Evolutionary conservation across 805 yeast genomes (phyloP).

Genomic region (Yamadazyma kitorensis): DNA sequence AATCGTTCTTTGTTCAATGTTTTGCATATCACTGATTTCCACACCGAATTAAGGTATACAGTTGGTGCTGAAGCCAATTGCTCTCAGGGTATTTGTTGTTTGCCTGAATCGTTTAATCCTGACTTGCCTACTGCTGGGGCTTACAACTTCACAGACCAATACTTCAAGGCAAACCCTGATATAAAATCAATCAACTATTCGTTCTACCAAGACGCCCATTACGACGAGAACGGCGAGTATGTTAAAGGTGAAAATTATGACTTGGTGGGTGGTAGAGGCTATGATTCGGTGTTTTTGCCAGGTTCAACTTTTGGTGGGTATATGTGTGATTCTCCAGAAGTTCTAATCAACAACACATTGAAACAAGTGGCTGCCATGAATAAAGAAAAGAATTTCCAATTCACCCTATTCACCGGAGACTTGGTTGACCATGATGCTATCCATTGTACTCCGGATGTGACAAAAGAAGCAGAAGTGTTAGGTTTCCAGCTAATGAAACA

Average conservation of each 20-base stretch:
- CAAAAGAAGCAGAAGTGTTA: slow-evolving; percentile 68
- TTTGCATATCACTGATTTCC: slow-evolving; percentile 66
- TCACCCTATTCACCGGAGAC: slow-evolving; percentile 71
- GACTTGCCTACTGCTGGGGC: slow-evolving; percentile 18
- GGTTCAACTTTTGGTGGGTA: slow-evolving; percentile 64
- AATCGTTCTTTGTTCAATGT: slow-evolving; percentile 49
- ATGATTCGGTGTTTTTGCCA: slow-evolving; percentile 31
- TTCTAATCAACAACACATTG: slow-evolving; percentile 57
- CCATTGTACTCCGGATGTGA: slow-evolving; percentile 54
- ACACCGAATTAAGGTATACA: slow-evolving; percentile 52
- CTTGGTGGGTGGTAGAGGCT: slow-evolving; percentile 19
- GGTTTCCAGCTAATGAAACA: slow-evolving; percentile 61
- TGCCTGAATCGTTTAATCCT: slow-evolving; percentile 44
- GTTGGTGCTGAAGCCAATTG: slow-evolving; percentile 61
- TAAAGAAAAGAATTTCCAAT: slow-evolving; percentile 44
- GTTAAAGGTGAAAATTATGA: slow-evolving; percentile 34
- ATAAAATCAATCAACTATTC: slow-evolving; percentile 9
- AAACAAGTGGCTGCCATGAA: slow-evolving; percentile 18
- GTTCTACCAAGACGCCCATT: slow-evolving; percentile 26
- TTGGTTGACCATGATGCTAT: slow-evolving; percentile 65
- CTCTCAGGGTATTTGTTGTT: slow-evolving; percentile 57
- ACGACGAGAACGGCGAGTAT: slow-evolving; percentile 22
- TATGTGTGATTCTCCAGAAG: slow-evolving; percentile 64
- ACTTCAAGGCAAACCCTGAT: slow-evolving; percentile 14
- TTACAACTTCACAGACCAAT: slow-evolving; percentile 31